These are phyloP conservation scores for Paecilomyces formosus DNA, from an alignment of 2,329 filamentous ascomycete genomes.

Conservation along the genomic window DNA sequence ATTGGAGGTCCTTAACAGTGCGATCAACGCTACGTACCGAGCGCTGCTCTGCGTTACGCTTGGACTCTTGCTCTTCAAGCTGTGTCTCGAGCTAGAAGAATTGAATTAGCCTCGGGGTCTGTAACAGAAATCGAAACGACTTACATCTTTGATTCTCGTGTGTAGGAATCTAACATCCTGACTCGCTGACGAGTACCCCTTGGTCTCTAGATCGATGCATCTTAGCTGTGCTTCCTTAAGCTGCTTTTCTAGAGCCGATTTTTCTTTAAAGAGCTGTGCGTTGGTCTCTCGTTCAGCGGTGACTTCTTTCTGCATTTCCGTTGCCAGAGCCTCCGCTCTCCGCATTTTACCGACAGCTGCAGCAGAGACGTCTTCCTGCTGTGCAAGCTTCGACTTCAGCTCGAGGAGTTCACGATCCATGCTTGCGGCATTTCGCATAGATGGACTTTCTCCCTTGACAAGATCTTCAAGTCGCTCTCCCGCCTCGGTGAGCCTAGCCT, in stretches of 20 bases:
- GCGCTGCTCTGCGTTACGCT: slow-evolving; percentile 72
- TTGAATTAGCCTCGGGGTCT: slow-evolving; percentile 12
- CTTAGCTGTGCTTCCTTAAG: slow-evolving; percentile 85
- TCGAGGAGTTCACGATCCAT: slow-evolving; percentile 86
- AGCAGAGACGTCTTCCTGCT: slow-evolving; percentile 85
- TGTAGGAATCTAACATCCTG: slow-evolving; percentile 94
- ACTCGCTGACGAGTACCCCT: slow-evolving; percentile 89
- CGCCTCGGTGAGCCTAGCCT: slow-evolving; percentile 77
- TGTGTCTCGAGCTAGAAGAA: slow-evolving; percentile 69
- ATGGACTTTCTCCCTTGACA: slow-evolving; percentile 74
- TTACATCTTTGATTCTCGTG: slow-evolving; percentile 89
- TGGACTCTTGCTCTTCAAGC: slow-evolving; percentile 73
- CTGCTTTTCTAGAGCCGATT: slow-evolving; percentile 79
- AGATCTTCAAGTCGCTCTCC: slow-evolving; percentile 84
- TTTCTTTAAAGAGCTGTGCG: slow-evolving; percentile 78
- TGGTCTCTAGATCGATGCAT: slow-evolving; percentile 90
- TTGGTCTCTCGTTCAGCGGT: slow-evolving; percentile 75
- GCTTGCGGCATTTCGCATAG: slow-evolving; percentile 79
- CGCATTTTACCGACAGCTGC: slow-evolving; percentile 97
- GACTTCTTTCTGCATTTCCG: slow-evolving; percentile 91
- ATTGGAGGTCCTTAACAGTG: slow-evolving; percentile 84
- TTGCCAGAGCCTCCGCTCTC: slow-evolving; percentile 75
- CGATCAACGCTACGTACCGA: slow-evolving; percentile 89
- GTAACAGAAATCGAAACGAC: slow-evolving; percentile 17
- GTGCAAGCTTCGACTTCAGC: slow-evolving; percentile 78